These are phyloP conservation scores for Betula pendula DNA, from an alignment of 306 rosid genomes.

Conservation along the genomic window DNA sequence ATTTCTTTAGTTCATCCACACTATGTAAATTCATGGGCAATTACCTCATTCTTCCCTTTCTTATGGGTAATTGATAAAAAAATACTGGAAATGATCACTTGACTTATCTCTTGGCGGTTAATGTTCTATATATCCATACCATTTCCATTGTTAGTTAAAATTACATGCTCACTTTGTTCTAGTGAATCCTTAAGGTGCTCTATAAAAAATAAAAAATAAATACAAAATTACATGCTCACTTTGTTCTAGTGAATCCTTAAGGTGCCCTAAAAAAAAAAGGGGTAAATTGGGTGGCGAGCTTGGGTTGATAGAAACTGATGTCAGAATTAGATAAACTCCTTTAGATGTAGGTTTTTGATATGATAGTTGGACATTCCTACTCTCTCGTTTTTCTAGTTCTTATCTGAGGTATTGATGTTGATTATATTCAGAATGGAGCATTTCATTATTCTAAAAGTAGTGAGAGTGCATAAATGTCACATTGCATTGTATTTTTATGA, in stretches of 20 bases:
- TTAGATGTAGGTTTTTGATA: not conserved
- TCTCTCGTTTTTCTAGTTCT: not conserved
- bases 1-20: not conserved
- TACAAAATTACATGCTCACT: not conserved
- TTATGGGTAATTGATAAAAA: not conserved
- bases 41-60: not conserved
- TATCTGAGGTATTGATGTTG: not conserved
- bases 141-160: not conserved
- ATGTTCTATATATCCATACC: not conserved
- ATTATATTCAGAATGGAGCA: not conserved
- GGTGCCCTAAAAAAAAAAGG: not conserved
- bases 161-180: not conserved
- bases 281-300: not conserved
- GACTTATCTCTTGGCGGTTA: not conserved
- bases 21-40: not conserved
- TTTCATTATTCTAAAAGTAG: conserved; percentile 7
- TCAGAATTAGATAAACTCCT: not conserved
- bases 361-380: not conserved
- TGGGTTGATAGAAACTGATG: not conserved
- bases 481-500: not conserved
- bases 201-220: too few relatives aligned
- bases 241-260: not conserved
- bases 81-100: not conserved
- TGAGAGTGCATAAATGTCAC: not conserved
- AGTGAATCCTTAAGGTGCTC: not conserved